Percentiles rank a stretch among this genome's conserved stretches.
phyloP scores from a whole-genome alignment of 2,329 filamentous ascomycete genomes.

The Clarireedia paspali region DNA sequence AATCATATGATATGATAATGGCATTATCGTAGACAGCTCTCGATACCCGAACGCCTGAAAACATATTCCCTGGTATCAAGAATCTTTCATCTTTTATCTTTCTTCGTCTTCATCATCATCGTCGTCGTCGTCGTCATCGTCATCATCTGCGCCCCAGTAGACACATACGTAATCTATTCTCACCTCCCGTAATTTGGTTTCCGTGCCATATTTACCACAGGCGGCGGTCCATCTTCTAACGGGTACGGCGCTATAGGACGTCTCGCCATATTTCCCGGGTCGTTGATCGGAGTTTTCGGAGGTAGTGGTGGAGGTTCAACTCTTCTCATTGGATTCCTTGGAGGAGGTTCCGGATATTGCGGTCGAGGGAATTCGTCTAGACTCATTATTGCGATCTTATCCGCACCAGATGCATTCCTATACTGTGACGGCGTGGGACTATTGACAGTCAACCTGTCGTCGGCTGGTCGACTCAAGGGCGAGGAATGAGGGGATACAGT shows the following conservation, averaged over 20 bases:
- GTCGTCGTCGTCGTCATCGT: too few species aligned
- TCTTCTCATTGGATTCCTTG: slow-evolving; percentile 14
- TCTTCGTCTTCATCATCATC: too few species aligned
- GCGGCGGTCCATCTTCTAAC: slow-evolving; percentile 70
- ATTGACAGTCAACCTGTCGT: slow-evolving; percentile 45
- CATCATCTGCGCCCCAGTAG: too few species aligned
- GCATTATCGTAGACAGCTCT: too few species aligned
- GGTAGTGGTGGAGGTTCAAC: slow-evolving; percentile 63
- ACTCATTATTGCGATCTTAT: slow-evolving; percentile 60
- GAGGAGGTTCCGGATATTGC: slow-evolving; percentile 2
- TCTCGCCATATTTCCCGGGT: slow-evolving; percentile 28
- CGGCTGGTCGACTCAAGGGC: slow-evolving; percentile 10
- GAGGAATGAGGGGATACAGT: slow-evolving; percentile 2
- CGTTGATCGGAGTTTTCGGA: slow-evolving; percentile 67
- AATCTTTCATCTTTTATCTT: too few species aligned
- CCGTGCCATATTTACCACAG: slow-evolving; percentile 73
- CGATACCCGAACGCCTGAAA: too few species aligned
- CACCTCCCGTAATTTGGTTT: slow-evolving; percentile 51
- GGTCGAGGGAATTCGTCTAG: slow-evolving; percentile 49
- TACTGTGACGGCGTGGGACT: slow-evolving; percentile 54
- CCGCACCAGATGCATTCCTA: slow-evolving; percentile 48
- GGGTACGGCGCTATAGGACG: slow-evolving; percentile 57
- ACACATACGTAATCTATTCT: neutral
- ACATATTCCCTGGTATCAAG: too few species aligned
- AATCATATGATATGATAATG: too few species aligned